Evolutionary conservation across 2,329 filamentous ascomycete species (phyloP).

Genomic region (Thelonectria rubi): DNA sequence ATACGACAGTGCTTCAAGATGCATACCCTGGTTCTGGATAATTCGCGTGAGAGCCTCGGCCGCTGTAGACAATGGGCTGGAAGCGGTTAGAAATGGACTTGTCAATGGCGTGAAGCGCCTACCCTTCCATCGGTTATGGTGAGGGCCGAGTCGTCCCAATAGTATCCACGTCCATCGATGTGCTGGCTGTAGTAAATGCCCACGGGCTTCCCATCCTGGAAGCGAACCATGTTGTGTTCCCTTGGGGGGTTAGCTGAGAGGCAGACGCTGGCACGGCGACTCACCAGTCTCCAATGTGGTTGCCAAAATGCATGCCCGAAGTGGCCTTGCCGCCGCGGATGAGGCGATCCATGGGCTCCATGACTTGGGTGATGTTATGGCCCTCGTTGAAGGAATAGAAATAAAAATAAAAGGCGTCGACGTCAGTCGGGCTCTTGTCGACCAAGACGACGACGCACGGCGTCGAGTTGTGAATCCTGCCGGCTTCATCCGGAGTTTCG

Average conservation of each 20-base stretch:
- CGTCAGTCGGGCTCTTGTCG: conserved; percentile 37
- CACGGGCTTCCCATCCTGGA: conserved; percentile 39
- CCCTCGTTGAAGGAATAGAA: conserved; percentile 49
- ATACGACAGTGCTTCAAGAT: too few relatives aligned
- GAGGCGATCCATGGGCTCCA: conserved; percentile 42
- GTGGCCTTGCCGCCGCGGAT: conserved; percentile 23
- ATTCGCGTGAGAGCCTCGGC: conserved; percentile 48
- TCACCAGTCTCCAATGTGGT: conserved; percentile 45
- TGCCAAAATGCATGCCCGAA: conserved; percentile 42
- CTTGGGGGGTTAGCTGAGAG: conserved; percentile 26
- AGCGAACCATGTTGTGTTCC: conserved; percentile 44
- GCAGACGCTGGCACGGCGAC: neutral
- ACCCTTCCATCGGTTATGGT: conserved; percentile 42
- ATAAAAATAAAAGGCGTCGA: conserved; percentile 49
- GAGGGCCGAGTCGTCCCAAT: conserved; percentile 43
- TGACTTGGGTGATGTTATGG: conserved; percentile 44
- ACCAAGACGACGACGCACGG: conserved; percentile 46
- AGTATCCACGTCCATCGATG: conserved; percentile 35
- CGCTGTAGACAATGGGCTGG: conserved; percentile 49
- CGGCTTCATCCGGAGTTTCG: conserved; percentile 35
- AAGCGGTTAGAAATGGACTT: neutral
- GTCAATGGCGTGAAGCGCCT: neutral
- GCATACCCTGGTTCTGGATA: conserved; percentile 44
- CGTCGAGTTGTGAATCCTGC: conserved; percentile 39
- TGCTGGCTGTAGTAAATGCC: conserved; percentile 45